Base-by-base conservation (phyloP, 108 stramenopile genomes). In the Craspedostauros australis region DNA sequence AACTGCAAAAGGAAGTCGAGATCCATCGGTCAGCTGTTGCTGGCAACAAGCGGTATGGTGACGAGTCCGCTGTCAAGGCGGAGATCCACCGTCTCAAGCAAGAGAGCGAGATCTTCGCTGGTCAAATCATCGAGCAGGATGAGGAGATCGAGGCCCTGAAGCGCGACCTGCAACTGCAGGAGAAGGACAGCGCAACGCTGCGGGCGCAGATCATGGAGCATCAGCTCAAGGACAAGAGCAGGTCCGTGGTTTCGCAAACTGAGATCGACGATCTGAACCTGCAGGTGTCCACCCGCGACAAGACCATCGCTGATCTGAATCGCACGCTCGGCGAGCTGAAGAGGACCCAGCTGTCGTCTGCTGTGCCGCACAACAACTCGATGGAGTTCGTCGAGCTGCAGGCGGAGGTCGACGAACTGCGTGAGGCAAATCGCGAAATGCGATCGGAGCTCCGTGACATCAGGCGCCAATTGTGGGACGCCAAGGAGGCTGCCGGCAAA, bases 121-220 rank as follows among this genome's bases (percentile, higher is more conserved):
- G 75, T 14, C 88, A 90, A 66, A 80, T 90, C 20, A 85, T 90
- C 47, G 88, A 90, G 39, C 84, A 83, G 49, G 88, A 90, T 50
- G 82, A 74, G 66, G 84, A 90, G 49, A 71, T 86, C 44, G 82
- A 85, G 61, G 46, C 40, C 18, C 52, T 86, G 8, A 58, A 46
- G 31, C 19, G 44, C 7, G 40, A 47, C 11, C 15, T 86, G 16
- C 53, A 48, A 5, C 66, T 75, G 9, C 71, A 72, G 30, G 64
- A 66, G 12, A 46, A 51, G 4, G 36, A 62, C 8, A 61, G 74
- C 28, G 24, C 50, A 0, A 39, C 59, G 4, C 18, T 80, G 45
- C 56, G 66, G 5, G 44, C 32, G 23, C 65, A 76, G 41, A 8
- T 71, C 1, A n/a, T 21, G 16, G 3, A 14, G 5, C 52, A 39